Conservation (phyloP, 208 protist species). For the Angomonas deanei region DNA sequence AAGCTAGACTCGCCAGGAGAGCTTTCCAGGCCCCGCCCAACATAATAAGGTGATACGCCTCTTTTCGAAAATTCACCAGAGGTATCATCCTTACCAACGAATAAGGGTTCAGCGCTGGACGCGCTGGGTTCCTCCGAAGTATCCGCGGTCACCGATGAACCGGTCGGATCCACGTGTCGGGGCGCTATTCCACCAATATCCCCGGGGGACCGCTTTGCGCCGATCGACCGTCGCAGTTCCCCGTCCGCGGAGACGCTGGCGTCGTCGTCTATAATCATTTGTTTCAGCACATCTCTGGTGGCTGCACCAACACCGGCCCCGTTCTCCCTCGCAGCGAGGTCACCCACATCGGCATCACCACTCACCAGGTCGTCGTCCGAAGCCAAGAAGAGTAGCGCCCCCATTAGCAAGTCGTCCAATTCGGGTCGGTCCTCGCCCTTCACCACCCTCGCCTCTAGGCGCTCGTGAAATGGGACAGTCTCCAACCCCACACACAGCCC, state of each 20-base stretch:
- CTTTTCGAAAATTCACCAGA: not conserved
- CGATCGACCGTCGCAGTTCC: no score
- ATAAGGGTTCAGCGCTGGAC: no score
- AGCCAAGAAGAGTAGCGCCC: constrained; percentile 35
- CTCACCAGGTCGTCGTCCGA: not conserved
- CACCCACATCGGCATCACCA: not conserved
- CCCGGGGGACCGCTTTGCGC: no score
- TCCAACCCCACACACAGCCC: constrained; percentile 37
- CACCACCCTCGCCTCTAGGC: constrained; percentile 24
- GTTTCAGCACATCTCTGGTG: no score
- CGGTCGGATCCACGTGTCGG: no score
- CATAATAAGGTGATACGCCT: not conserved
- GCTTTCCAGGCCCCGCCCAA: not conserved
- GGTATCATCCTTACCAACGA: no score
- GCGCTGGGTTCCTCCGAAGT: no score
- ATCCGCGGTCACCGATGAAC: no score
- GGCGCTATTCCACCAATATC: no score
- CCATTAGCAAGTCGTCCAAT: constrained; percentile 21
- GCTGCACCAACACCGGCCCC: no score
- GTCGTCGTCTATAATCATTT: no score
- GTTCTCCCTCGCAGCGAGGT: not conserved
- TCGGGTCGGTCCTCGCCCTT: constrained; percentile 12
- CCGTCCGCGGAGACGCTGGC: no score
- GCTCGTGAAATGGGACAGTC: constrained; percentile 24
- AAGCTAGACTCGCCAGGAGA: not conserved